Evolutionary conservation across 2,329 filamentous ascomycete species (phyloP).

Genomic region (Penicillium sp.): DNA sequence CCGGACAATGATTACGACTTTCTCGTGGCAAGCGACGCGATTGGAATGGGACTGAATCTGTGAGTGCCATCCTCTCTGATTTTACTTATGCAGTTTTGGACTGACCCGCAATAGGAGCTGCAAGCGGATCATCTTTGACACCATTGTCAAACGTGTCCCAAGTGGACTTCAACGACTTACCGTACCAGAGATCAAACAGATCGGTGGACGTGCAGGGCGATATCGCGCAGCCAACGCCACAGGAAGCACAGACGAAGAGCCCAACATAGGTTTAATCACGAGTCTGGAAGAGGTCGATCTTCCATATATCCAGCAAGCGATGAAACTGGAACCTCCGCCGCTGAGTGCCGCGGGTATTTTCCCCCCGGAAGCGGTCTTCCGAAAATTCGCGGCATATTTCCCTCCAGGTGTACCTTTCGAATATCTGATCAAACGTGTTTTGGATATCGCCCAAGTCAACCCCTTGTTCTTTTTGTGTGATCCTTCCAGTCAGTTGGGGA

Average conservation of each 20-base stretch:
- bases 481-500: constrained; percentile 58
- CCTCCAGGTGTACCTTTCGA: constrained; percentile 75
- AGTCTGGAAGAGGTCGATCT: constrained; percentile 71
- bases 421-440: constrained; percentile 73
- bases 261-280: constrained; percentile 68
- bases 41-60: constrained; percentile 95
- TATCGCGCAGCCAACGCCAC: constrained; percentile 62
- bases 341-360: constrained; percentile 69
- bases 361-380: constrained; percentile 66
- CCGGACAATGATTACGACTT: constrained; percentile 94
- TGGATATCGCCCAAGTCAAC: constrained; percentile 63
- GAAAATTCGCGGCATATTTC: constrained; percentile 77
- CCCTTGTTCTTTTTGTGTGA: constrained; percentile 67
- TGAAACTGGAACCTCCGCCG: constrained; percentile 61
- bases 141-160: constrained; percentile 68
- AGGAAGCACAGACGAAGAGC: constrained; percentile 17
- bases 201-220: constrained; percentile 85
- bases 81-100: neutral
- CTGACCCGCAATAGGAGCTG: constrained; percentile 54
- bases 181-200: constrained; percentile 85
- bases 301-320: constrained; percentile 56
- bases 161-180: constrained; percentile 55
- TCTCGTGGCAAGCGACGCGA: constrained; percentile 88
- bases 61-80: constrained; percentile 45
- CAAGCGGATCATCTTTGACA: constrained; percentile 84